Evolutionary conservation across 768 basidiomycete species (phyloP).

Genomic region (Tylopilus cervinicoccineus): DNA sequence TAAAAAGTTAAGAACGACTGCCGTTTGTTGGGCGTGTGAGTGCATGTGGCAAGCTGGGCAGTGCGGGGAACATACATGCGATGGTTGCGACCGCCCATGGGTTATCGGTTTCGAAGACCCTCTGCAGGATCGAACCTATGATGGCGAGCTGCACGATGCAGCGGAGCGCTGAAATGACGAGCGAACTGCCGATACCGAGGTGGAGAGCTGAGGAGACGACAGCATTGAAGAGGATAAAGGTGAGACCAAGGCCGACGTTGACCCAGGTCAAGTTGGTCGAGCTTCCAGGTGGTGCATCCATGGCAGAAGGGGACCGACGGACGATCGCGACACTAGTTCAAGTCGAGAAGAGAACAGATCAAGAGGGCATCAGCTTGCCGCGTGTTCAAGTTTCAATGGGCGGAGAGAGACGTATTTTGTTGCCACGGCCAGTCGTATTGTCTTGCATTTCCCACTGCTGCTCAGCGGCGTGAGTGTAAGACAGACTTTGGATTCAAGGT

Average conservation of each 20-base stretch:
- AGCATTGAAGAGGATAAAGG: slow-evolving; percentile 73
- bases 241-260: slow-evolving; percentile 74
- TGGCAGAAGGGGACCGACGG: slow-evolving; percentile 4
- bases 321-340: no score
- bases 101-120: slow-evolving; percentile 72
- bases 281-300: slow-evolving; percentile 28
- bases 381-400: no score
- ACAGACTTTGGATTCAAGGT: no score
- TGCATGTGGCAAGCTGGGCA: neutral
- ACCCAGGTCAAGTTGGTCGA: slow-evolving; percentile 49
- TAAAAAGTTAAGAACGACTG: slow-evolving; percentile 68
- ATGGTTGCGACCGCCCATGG: slow-evolving; percentile 74
- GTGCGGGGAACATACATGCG: slow-evolving; percentile 47
- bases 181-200: slow-evolving; percentile 64
- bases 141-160: slow-evolving; percentile 77
- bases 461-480: no score
- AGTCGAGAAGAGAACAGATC: neutral
- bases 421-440: no score
- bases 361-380: no score
- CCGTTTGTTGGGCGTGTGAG: neutral
- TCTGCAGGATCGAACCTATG: slow-evolving; percentile 65
- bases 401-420: no score
- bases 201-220: slow-evolving; percentile 58
- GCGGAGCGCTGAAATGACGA: slow-evolving; percentile 65
- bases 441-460: no score